Conservation (phyloP, 2,329 filamentous ascomycete species). For the Fusarium tjaetaba region DNA sequence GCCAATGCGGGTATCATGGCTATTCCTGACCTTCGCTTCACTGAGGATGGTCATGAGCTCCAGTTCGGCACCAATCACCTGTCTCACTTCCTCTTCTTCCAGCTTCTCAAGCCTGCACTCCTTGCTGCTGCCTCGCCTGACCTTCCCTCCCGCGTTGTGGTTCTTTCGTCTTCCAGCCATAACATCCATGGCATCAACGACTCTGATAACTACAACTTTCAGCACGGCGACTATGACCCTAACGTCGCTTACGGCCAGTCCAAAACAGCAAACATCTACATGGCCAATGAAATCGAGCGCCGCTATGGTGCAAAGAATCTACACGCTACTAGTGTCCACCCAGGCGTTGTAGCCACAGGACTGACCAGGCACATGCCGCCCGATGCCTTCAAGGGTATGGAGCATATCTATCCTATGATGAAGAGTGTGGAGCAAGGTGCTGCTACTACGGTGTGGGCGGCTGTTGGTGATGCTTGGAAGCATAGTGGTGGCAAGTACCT, state of each 20-base stretch:
- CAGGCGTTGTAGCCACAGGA: background rate
- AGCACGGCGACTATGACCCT: constrained; percentile 19
- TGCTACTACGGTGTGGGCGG: background rate
- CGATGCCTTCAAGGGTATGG: background rate
- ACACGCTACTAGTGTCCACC: constrained; percentile 32
- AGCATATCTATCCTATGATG: background rate
- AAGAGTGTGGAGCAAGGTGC: background rate
- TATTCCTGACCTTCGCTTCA: constrained; percentile 7
- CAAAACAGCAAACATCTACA: constrained; percentile 38
- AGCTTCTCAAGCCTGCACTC: constrained; percentile 55
- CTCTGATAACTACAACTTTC: constrained; percentile 18
- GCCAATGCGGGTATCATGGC: constrained; percentile 41
- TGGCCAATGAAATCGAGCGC: constrained; percentile 39
- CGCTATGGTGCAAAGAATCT: constrained; percentile 16
- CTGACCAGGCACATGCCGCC: background rate
- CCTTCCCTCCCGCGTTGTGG: constrained; percentile 58
- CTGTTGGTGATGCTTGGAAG: background rate
- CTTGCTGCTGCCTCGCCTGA: constrained; percentile 50
- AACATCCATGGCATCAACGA: background rate
- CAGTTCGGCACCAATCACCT: constrained; percentile 45
- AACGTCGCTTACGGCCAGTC: constrained; percentile 29
- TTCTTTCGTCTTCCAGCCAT: constrained; percentile 56
- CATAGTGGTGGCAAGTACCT: background rate
- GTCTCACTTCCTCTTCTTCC: constrained; percentile 42
- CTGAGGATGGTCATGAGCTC: constrained; percentile 39